Conservation (phyloP, 208 protist genomes). For the Naegleria fowleri region DNA sequence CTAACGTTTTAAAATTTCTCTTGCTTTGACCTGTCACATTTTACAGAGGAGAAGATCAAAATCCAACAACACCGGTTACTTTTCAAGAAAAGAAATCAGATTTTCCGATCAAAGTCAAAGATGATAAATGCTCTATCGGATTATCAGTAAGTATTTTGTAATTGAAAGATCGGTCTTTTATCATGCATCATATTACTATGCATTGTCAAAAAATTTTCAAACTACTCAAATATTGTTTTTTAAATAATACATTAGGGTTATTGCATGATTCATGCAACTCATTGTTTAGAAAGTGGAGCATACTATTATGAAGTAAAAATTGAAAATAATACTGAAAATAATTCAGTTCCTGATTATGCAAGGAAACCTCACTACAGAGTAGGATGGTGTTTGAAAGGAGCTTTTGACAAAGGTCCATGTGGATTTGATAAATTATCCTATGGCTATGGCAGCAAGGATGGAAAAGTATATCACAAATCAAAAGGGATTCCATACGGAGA, state of each 20-base stretch:
- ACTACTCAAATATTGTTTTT: no score
- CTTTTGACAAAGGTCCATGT: conserved; percentile 4
- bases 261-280: neutral
- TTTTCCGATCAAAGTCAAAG: neutral
- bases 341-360: neutral
- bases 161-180: no score
- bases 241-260: neutral
- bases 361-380: neutral
- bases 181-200: no score
- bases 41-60: neutral
- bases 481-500: conserved; percentile 32
- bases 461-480: conserved; percentile 26
- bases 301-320: conserved; percentile 20
- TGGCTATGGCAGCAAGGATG: conserved; percentile 31
- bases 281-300: neutral
- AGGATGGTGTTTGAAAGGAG: neutral
- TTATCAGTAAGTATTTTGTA: neutral
- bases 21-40: neutral
- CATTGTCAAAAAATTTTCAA: no score
- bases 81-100: neutral
- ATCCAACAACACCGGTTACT: neutral
- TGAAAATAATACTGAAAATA: neutral
- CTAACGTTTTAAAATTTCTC: no score
- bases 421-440: conserved; percentile 36
- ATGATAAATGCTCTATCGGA: neutral